A percentile compares a stretch with the other conserved stretches of the same genome.
Evolutionary conservation across 345 rosid species (phyloP).

Genomic region (Ceriops tagal): DNA sequence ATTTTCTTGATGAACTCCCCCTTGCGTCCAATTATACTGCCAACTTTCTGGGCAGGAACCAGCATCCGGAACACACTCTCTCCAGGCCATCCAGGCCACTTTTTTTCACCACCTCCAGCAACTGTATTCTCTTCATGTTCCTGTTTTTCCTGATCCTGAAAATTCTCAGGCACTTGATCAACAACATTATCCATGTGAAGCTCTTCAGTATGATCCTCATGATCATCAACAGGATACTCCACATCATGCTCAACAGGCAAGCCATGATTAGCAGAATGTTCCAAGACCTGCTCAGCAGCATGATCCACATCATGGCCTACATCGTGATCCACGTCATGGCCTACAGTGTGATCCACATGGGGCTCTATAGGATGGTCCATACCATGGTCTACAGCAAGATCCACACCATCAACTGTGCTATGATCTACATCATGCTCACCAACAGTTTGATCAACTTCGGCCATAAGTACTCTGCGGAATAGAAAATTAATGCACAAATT

Average conservation of each 20-base stretch:
- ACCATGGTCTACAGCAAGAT: constrained; percentile 7
- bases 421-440: constrained; percentile 20
- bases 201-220: constrained; percentile 5
- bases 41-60: constrained; percentile 98
- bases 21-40: constrained; percentile 96
- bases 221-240: constrained; percentile 15
- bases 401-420: constrained; percentile 7
- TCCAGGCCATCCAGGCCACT: constrained; percentile 99
- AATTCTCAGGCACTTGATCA: constrained; percentile 17
- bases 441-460: constrained; percentile 15
- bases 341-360: constrained; percentile 1
- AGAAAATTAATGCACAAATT: neutral
- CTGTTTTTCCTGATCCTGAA: constrained; percentile 19
- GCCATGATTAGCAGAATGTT: constrained; percentile 7
- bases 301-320: constrained; percentile 10
- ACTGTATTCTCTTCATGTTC: constrained; percentile 14
- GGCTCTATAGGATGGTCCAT: no score
- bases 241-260: constrained; percentile 9
- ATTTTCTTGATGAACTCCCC: constrained; percentile 97
- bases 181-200: constrained; percentile 4
- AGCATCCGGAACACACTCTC: constrained; percentile 97
- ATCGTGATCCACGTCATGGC: constrained; percentile 8
- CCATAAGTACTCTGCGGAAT: constrained; percentile 20
- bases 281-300: constrained; percentile 9
- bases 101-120: constrained; percentile 59